A percentile compares a stretch with the other conserved stretches of the same genome.
Conservation (phyloP, 2,329 filamentous ascomycete species). For the Zalaria obscura region DNA sequence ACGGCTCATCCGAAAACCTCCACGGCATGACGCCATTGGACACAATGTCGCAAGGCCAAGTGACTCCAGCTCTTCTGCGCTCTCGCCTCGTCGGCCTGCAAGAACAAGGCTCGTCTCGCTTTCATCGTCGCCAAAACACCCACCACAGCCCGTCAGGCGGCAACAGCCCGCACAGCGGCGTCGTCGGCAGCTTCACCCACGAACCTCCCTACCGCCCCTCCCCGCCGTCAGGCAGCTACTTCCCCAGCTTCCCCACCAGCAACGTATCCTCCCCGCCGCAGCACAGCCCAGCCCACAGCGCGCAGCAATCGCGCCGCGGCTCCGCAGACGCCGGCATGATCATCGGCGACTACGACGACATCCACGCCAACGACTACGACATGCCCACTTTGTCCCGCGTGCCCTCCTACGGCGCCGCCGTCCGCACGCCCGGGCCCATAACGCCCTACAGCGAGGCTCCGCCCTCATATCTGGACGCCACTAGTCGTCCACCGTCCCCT, state of each 20-base stretch:
- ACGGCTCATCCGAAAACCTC: constrained; percentile 71
- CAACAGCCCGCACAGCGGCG: constrained; percentile 11
- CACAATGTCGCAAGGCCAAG: constrained; percentile 31
- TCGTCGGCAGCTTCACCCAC: background rate
- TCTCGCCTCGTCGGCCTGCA: constrained; percentile 47
- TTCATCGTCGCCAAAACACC: constrained; percentile 9
- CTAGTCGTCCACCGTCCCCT: constrained; percentile 26
- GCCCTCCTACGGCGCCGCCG: constrained; percentile 36
- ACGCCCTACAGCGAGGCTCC: constrained; percentile 27
- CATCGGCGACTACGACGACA: constrained; percentile 6
- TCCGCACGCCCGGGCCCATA: constrained; percentile 27
- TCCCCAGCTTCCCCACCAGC: background rate
- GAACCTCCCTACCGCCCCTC: background rate
- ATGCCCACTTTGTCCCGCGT: constrained; percentile 33
- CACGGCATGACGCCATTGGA: constrained; percentile 34
- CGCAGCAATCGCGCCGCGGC: constrained; percentile 17
- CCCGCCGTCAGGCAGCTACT: constrained; percentile 1
- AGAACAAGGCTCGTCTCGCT: constrained; percentile 19
- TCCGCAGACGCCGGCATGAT: constrained; percentile 15
- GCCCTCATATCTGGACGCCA: constrained; percentile 32
- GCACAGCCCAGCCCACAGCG: constrained; percentile 11
- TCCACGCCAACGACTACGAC: constrained; percentile 21
- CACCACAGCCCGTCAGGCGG: constrained; percentile 17
- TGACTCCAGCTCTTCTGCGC: constrained; percentile 51
- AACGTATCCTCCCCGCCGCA: constrained; percentile 9